These are phyloP conservation scores for Gracilaria vermiculophylla DNA, from an alignment of 23 red algal genomes.

Conservation along the genomic window DNA sequence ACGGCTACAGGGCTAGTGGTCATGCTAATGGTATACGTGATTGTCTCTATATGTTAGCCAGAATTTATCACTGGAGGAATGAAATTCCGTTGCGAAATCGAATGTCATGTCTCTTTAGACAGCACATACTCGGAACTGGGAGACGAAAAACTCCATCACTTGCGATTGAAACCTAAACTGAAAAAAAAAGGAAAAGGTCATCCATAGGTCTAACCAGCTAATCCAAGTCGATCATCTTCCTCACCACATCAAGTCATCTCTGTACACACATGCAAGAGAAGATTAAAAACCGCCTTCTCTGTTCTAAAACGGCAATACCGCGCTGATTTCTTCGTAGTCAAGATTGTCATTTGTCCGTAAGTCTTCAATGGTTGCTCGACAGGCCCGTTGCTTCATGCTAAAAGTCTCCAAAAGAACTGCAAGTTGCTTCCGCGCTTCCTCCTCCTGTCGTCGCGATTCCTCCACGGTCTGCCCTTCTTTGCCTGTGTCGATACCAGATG, in stretches of 20 bases:
- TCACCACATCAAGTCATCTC: not conserved
- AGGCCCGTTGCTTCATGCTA: slow-evolving; percentile 3
- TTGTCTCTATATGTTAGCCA: slow-evolving; percentile 44
- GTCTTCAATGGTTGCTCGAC: slow-evolving; percentile 12
- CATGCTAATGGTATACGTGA: slow-evolving; percentile 21
- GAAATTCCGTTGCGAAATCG: slow-evolving; percentile 2
- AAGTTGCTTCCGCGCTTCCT: slow-evolving; percentile 32
- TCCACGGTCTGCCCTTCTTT: not conserved
- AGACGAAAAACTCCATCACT: slow-evolving; percentile 3
- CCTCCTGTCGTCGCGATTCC: slow-evolving; percentile 27
- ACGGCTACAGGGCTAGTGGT: not conserved
- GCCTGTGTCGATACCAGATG: slow-evolving; percentile 5
- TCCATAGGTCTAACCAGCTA: not conserved
- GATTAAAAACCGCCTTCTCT: not conserved
- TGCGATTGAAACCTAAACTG: slow-evolving; percentile 12
- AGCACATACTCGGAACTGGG: not conserved
- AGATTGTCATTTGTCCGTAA: slow-evolving; percentile 3
- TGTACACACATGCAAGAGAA: not conserved
- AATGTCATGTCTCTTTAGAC: slow-evolving; percentile 9
- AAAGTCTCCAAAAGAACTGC: slow-evolving; percentile 31
- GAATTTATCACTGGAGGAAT: slow-evolving; percentile 42
- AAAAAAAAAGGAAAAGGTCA: not conserved
- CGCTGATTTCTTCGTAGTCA: slow-evolving; percentile 15
- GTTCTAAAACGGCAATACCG: not conserved
- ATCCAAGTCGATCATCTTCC: not conserved